Conservation (phyloP, 768 basidiomycete species). For the Mycena galopus region DNA sequence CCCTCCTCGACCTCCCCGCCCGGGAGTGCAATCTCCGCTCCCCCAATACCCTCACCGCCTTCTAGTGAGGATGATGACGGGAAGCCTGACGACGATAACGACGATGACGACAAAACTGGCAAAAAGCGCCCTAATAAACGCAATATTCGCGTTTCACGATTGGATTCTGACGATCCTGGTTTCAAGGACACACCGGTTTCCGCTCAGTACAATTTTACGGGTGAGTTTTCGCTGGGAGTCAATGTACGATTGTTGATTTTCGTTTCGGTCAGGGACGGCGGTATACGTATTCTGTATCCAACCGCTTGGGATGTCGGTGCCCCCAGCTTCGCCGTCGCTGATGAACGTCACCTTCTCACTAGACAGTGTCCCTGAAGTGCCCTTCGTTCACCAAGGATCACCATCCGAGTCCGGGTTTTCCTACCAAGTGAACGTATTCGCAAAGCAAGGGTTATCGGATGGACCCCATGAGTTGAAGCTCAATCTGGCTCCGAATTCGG, state of each 20-base stretch:
- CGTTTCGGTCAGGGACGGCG: conserved; percentile 58
- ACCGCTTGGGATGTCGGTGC: conserved; percentile 42
- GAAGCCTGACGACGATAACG: not conserved
- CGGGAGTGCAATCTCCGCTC: not conserved
- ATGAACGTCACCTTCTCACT: conserved; percentile 61
- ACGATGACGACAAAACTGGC: conserved; percentile 9
- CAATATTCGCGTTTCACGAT: conserved; percentile 29
- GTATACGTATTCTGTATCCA: conserved; percentile 61
- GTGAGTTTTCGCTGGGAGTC: conserved; percentile 40
- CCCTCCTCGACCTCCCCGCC: not conserved
- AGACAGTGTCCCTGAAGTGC: conserved; percentile 49
- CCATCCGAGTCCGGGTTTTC: conserved; percentile 44
- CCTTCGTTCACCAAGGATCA: conserved; percentile 48
- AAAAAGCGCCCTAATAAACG: conserved; percentile 13
- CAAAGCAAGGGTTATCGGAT: conserved; percentile 49
- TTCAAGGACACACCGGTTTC: conserved; percentile 49
- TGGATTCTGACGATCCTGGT: conserved; percentile 46
- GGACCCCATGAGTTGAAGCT: conserved; percentile 58
- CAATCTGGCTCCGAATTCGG: conserved; percentile 57
- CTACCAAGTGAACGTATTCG: conserved; percentile 54
- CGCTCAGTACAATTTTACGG: conserved; percentile 59
- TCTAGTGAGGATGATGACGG: not conserved
- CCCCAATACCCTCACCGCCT: not conserved
- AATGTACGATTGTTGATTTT: not conserved
- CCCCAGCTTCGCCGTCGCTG: conserved; percentile 49